These are phyloP conservation scores for Aspergillus kassunensis DNA, from an alignment of 495 filamentous ascomycete species.

Conservation along the genomic window DNA sequence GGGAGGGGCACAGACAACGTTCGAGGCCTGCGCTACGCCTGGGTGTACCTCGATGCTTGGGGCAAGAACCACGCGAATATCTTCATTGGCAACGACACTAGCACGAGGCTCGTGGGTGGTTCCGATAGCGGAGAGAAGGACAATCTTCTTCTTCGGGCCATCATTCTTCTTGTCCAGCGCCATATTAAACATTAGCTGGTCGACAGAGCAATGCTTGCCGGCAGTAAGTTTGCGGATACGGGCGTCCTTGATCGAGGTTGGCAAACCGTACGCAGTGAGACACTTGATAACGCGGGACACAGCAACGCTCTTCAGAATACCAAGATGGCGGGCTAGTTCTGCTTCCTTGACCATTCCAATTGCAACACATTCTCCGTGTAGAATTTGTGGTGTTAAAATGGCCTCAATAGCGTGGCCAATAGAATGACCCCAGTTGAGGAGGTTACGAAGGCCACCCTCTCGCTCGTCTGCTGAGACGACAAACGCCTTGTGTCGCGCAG, in stretches of 20 bases:
- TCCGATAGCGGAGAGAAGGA: slow-evolving; percentile 90
- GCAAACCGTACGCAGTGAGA: slow-evolving; percentile 87
- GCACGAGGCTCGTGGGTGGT: slow-evolving; percentile 81
- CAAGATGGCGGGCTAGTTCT: slow-evolving; percentile 84
- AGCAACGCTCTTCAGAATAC: slow-evolving; percentile 79
- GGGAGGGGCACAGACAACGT: slow-evolving; percentile 78
- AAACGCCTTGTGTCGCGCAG: slow-evolving; percentile 83
- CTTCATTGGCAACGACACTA: slow-evolving; percentile 78
- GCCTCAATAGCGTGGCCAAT: slow-evolving; percentile 97
- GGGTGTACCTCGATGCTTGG: slow-evolving; percentile 72
- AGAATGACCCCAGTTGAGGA: slow-evolving; percentile 96
- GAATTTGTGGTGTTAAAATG: slow-evolving; percentile 88
- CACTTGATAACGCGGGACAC: slow-evolving; percentile 89
- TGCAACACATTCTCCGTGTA: slow-evolving; percentile 93
- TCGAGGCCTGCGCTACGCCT: slow-evolving; percentile 56
- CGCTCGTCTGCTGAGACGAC: slow-evolving; percentile 92
- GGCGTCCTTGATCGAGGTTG: slow-evolving; percentile 79
- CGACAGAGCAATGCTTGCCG: slow-evolving; percentile 86
- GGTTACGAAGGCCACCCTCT: slow-evolving; percentile 89
- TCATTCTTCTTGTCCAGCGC: slow-evolving; percentile 98
- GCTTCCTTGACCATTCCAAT: slow-evolving; percentile 99
- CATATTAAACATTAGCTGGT: slow-evolving; percentile 86
- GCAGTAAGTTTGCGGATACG: slow-evolving; percentile 81
- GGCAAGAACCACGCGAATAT: slow-evolving; percentile 80
- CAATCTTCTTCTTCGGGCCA: slow-evolving; percentile 91